A percentile compares a stretch with the other conserved stretches of the same genome.
Evolutionary conservation across 495 filamentous ascomycete genomes (phyloP).

Genomic region (Tuber brumale): DNA sequence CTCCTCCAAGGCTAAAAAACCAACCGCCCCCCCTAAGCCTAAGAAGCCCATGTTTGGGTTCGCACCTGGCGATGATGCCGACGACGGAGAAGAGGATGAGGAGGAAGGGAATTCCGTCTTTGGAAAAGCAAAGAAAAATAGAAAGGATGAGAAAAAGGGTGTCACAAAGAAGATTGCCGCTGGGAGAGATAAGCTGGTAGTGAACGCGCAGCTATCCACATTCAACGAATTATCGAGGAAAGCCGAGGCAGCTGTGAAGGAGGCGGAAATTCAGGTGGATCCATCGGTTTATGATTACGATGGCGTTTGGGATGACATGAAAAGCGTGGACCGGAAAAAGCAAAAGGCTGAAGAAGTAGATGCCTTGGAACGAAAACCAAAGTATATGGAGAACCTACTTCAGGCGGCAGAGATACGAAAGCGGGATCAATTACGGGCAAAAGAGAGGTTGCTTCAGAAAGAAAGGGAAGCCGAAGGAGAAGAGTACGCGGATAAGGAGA

Average conservation of each 20-base stretch:
- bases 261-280: slow-evolving; percentile 56
- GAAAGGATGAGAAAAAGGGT: slow-evolving; percentile 12
- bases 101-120: slow-evolving; percentile 5
- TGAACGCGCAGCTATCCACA: slow-evolving; percentile 38
- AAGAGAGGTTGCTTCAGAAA: slow-evolving; percentile 75
- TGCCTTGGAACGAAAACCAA: slow-evolving; percentile 53
- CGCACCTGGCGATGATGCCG: slow-evolving; percentile 19
- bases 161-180: not conserved
- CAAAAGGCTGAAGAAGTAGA: slow-evolving; percentile 43
- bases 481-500: slow-evolving; percentile 89
- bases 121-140: slow-evolving; percentile 17
- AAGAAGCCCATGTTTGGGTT: slow-evolving; percentile 30
- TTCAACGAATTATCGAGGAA: slow-evolving; percentile 46
- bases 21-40: slow-evolving; percentile 30
- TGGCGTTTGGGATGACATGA: slow-evolving; percentile 60
- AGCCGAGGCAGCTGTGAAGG: slow-evolving; percentile 50
- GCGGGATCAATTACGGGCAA: slow-evolving; percentile 77
- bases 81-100: slow-evolving; percentile 10
- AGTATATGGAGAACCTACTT: slow-evolving; percentile 77
- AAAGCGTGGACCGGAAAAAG: slow-evolving; percentile 41
- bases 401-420: slow-evolving; percentile 79
- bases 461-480: slow-evolving; percentile 92
- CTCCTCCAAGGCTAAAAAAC: slow-evolving; percentile 26
- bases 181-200: slow-evolving; percentile 16
- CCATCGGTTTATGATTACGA: slow-evolving; percentile 73